These are phyloP conservation scores for Boletales sp. DNA, from an alignment of 768 basidiomycete species.

Conservation along the genomic window DNA sequence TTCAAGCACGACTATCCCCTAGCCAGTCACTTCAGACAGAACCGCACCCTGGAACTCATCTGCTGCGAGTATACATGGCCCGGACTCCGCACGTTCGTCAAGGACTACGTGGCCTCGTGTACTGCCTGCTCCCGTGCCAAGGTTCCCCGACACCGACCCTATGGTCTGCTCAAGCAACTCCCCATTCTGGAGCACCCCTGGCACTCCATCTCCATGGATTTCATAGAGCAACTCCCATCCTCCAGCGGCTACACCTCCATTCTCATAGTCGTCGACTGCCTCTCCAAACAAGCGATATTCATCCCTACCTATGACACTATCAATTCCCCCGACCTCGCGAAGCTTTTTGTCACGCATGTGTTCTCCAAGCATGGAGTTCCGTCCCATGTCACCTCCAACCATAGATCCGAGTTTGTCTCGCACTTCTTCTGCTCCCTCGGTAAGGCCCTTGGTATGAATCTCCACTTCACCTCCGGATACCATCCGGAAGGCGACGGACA, in stretches of 20 bases:
- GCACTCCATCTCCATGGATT: constrained; percentile 4
- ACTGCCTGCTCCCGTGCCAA: not conserved
- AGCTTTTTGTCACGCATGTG: not conserved
- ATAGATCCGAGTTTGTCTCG: not conserved
- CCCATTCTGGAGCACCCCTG: not conserved
- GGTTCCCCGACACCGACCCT: not conserved
- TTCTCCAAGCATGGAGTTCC: constrained; percentile 1
- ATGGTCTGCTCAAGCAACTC: not conserved
- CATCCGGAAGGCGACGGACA: not conserved
- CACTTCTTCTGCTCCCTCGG: not conserved
- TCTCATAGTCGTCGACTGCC: not conserved
- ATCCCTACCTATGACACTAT: not conserved
- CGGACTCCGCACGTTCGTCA: not conserved
- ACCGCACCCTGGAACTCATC: not conserved
- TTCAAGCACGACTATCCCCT: not conserved
- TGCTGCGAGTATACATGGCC: not conserved
- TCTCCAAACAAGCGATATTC: not conserved
- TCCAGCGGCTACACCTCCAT: not conserved
- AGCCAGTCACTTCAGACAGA: not conserved
- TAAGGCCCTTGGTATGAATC: too few species aligned
- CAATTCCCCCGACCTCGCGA: not conserved
- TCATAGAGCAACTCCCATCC: not conserved
- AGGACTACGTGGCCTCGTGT: not conserved
- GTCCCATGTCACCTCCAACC: not conserved
- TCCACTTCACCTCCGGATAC: too few species aligned